Base-by-base conservation (phyloP, 2,329 filamentous ascomycete species). In the Thielaviopsis euricoi region DNA sequence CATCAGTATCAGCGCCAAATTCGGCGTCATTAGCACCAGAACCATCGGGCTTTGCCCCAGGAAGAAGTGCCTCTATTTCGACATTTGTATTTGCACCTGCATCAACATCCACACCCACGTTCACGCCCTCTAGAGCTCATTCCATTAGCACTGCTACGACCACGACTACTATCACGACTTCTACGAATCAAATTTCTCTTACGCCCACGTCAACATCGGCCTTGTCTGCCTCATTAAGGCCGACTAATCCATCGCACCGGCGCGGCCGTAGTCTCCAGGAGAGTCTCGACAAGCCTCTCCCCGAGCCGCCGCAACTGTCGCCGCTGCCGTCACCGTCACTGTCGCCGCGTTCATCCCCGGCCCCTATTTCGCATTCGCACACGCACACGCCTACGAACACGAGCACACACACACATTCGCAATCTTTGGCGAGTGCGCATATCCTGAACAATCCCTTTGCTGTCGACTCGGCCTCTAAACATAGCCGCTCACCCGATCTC, bases 201-300 rank as follows among this genome's bases (percentile, higher is more conserved):
- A 33, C 33, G n/a, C n/a, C 54, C 21, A 52, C 51, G 21, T 55
- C 58, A 23, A 51, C 52, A 5, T 49, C 51, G 22, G 29, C 51
- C 19, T 26, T 61, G 40, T 23, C 29, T 22, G 12, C 50, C 29
- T 49, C n/a, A 49, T 25, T 23, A 23, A 29, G 49, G 22, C 22
- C 58, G 21, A 50, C 26, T 22, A 15, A 50, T 21, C 46, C 52
- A 10, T 50, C 52, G 21, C 62, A 61, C 50, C 58, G 48, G 26
- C 62, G 76, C 62, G 76, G 73, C 63, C 61, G 79, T 66, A 81
- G 74, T 62, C 67, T 81, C 54, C 77, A 79, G 64, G 71, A 76
- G 59, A 81, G 77, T 63, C 76, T 81, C 62, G 73, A 61, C 63
- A 82, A 82, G 66, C 78, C 79, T 53, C 67, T 81, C 22, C 79